Evolutionary conservation across 2,329 filamentous ascomycete genomes (phyloP).

Genomic region (Cladosporium halotolerans): DNA sequence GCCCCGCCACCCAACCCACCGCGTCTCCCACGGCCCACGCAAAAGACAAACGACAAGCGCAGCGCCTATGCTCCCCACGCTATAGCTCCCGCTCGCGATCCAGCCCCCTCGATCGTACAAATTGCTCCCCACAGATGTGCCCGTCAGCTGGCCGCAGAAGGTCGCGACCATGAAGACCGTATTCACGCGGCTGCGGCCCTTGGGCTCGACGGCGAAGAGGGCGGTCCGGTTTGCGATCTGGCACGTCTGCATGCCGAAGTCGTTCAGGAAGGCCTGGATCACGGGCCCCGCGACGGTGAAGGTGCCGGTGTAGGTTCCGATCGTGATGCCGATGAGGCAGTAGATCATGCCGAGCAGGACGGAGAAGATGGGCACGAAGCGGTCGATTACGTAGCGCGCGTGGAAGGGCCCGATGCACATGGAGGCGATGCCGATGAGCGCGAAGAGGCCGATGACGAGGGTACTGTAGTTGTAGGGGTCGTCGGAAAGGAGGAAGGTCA

Average conservation of each 20-base stretch:
- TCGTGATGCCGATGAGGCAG: slow-evolving; percentile 54
- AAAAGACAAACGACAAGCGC: slow-evolving; percentile 38
- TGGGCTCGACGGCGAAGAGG: slow-evolving; percentile 66
- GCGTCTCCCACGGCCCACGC: slow-evolving; percentile 51
- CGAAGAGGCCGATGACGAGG: slow-evolving; percentile 68
- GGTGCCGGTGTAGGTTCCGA: slow-evolving; percentile 64
- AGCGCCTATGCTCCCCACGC: slow-evolving; percentile 48
- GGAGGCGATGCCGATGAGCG: slow-evolving; percentile 65
- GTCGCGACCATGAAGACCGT: slow-evolving; percentile 74
- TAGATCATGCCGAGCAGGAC: slow-evolving; percentile 57
- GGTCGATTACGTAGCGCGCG: slow-evolving; percentile 63
- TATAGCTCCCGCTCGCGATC: slow-evolving; percentile 51
- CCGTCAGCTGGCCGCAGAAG: slow-evolving; percentile 70
- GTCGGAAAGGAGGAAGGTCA: slow-evolving; percentile 71
- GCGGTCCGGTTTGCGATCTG: slow-evolving; percentile 67
- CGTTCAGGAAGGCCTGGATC: slow-evolving; percentile 63
- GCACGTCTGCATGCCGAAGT: slow-evolving; percentile 65
- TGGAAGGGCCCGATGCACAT: slow-evolving; percentile 65
- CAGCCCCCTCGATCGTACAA: slow-evolving; percentile 53
- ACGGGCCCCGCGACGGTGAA: slow-evolving; percentile 65
- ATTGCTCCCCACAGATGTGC: slow-evolving; percentile 49
- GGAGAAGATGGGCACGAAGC: slow-evolving; percentile 61
- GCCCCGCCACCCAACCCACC: slow-evolving; percentile 57
- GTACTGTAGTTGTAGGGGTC: slow-evolving; percentile 63
- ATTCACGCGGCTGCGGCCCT: slow-evolving; percentile 68